A percentile compares a stretch with the other conserved stretches of the same genome.
phyloP scores from a whole-genome alignment of 768 basidiomycete genomes.

The Phaeolepiota aurea region DNA sequence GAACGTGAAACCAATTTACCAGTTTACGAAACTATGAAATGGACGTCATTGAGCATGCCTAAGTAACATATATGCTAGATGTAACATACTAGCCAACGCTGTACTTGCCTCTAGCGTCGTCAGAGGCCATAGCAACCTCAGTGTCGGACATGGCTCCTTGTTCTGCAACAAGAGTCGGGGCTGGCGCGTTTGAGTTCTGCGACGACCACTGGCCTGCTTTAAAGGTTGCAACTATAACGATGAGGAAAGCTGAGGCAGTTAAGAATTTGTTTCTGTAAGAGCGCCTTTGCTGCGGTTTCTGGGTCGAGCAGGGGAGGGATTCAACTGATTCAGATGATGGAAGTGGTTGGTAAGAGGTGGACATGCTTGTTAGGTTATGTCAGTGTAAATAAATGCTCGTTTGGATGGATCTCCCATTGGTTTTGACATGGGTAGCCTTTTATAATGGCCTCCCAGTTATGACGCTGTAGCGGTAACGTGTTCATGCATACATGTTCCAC shows the following conservation, averaged over 20 bases:
- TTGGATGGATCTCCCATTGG: too few species aligned
- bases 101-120: constrained; percentile 41
- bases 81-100: constrained; percentile 73
- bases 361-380: too few species aligned
- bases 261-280: constrained; percentile 19
- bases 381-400: too few species aligned
- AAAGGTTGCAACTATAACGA: constrained; percentile 32
- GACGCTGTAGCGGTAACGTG: too few species aligned
- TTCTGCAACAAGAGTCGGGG: background rate
- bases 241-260: constrained; percentile 22
- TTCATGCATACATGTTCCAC: too few species aligned
- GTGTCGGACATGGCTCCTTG: background rate
- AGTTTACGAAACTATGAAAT: constrained; percentile 61
- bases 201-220: constrained; percentile 33
- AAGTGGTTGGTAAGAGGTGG: constrained; percentile 7
- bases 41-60: constrained; percentile 6
- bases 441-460: too few species aligned
- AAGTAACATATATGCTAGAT: background rate
- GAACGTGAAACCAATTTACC: constrained; percentile 28
- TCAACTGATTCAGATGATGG: constrained; percentile 8
- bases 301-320: constrained; percentile 5
- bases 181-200: background rate
- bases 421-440: too few species aligned
- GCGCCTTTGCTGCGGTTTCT: constrained; percentile 14
- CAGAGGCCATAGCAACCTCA: constrained; percentile 18